phyloP scores from a whole-genome alignment of 495 filamentous ascomycete species.

The Friedmanniomyces endolithicus region DNA sequence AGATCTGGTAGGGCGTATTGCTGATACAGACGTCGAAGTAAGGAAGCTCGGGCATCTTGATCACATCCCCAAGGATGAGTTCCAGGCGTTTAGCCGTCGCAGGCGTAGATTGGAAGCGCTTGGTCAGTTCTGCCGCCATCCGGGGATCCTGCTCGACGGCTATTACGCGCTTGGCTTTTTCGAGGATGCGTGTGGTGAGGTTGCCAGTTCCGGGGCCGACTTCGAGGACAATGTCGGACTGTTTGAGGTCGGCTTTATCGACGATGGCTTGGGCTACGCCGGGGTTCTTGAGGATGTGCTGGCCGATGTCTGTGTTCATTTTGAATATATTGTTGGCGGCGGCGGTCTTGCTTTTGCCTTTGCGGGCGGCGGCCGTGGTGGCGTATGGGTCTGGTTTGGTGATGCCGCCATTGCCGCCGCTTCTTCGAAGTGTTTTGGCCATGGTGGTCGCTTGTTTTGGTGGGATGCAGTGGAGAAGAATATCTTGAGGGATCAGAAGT shows the following conservation, averaged over 20 bases:
- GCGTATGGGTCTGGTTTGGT: conserved; percentile 42
- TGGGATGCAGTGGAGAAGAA: background rate
- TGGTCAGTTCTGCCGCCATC: conserved; percentile 94
- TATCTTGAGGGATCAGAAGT: background rate
- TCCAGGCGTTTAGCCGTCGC: conserved; percentile 61
- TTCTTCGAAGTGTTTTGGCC: conserved; percentile 18
- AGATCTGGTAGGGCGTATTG: conserved; percentile 95
- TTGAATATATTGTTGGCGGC: conserved; percentile 73
- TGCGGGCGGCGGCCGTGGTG: conserved; percentile 32
- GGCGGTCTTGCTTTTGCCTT: conserved; percentile 36
- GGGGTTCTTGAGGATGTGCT: conserved; percentile 94
- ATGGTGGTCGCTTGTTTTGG: background rate
- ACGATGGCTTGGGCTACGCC: conserved; percentile 81
- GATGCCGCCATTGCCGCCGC: conserved; percentile 14
- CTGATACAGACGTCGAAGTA: conserved; percentile 84
- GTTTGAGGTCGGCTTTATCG: conserved; percentile 78
- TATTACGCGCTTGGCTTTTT: conserved; percentile 73
- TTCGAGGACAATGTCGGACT: conserved; percentile 67
- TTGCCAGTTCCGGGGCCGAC: conserved; percentile 75
- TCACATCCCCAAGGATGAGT: conserved; percentile 81
- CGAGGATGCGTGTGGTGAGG: conserved; percentile 76
- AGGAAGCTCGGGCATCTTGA: conserved; percentile 69
- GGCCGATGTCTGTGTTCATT: conserved; percentile 72
- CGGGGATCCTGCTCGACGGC: conserved; percentile 90
- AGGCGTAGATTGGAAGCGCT: conserved; percentile 79